Evolutionary conservation across 2,329 filamentous ascomycete genomes (phyloP), one percentile per base, ranked within the genome.

Genomic region (Fusarium floridanum): DNA sequence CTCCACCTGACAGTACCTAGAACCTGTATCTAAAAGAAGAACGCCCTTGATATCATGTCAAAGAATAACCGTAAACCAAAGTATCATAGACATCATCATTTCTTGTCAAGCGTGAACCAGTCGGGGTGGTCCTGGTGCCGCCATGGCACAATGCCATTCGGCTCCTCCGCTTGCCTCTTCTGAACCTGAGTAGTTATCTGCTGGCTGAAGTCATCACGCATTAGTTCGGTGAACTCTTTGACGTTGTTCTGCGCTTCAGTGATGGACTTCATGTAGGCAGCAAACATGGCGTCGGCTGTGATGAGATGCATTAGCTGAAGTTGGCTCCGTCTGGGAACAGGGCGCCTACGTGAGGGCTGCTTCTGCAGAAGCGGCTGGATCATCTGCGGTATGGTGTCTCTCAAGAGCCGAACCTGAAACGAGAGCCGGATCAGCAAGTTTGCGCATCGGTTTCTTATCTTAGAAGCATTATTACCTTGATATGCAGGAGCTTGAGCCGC

Each of bases 71-170:
- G 27, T 48, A 61, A 61, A 50, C 45, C 59, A 74, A 68, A 48
- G 43, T 50, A 57, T 50, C 27, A 29, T 55, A 45, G 10, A 41
- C 9, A n/a, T 34, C 37, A 65, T 67, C 56, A 66, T 64, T 81
- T 78, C 57, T 68, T 61, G 64, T 83, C 81, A 73, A 81, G 72
- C 55, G 75, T 81, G 68, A 88, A 86, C 90, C 90, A 92, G 71
- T 90, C 85, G 3, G 91, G 89, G 66, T 92, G 85, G 39, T 92
- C 88, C 64, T 84, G 86, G 22, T 89, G 85, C 57, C 84, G 86
- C 91, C 91, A 92, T 2, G 87, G 86, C 74, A 86, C 88, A 72
- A 92, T 91, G 5, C 86, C 88, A 61, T 86, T 84, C 0, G 89
- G 87, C 50, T 91, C 88, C 43, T 87, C 85, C 63, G 86, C 83